These are phyloP conservation scores for Triticum timopheevii DNA, from an alignment of 176 grass and related monocot species.

Conservation along the genomic window DNA sequence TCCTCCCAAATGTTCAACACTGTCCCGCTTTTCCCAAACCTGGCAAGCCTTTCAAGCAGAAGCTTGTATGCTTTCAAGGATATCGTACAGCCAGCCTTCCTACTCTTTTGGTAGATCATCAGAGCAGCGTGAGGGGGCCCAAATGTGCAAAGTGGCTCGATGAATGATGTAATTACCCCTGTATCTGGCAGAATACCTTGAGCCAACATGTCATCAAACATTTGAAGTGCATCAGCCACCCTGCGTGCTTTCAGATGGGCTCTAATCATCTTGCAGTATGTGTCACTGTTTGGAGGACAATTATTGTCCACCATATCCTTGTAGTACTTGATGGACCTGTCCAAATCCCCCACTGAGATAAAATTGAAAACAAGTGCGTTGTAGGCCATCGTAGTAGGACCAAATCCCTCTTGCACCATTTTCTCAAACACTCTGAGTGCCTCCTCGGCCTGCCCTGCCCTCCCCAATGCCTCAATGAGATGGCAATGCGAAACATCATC, in stretches of 20 bases:
- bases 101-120: slow-evolving; percentile 79
- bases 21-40: slow-evolving; percentile 73
- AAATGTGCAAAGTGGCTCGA: slow-evolving; percentile 69
- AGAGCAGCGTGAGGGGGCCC: slow-evolving; percentile 83
- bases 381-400: slow-evolving; percentile 53
- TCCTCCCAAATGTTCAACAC: slow-evolving; percentile 83
- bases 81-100: slow-evolving; percentile 69
- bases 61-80: slow-evolving; percentile 90
- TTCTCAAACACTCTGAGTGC: slow-evolving; percentile 60
- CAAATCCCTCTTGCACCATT: slow-evolving; percentile 50
- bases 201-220: slow-evolving; percentile 73
- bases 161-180: slow-evolving; percentile 69
- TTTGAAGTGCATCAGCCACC: slow-evolving; percentile 82
- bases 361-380: slow-evolving; percentile 84
- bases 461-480: slow-evolving; percentile 75
- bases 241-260: slow-evolving; percentile 62
- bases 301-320: slow-evolving; percentile 62
- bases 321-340: slow-evolving; percentile 66
- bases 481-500: slow-evolving; percentile 62
- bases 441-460: slow-evolving; percentile 43
- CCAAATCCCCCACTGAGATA: slow-evolving; percentile 55
- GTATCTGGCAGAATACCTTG: slow-evolving; percentile 63
- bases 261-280: slow-evolving; percentile 58
- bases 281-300: slow-evolving; percentile 58
- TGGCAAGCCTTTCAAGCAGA: slow-evolving; percentile 77